Conservation (phyloP, 768 basidiomycete species). For the Inosperma sp. region DNA sequence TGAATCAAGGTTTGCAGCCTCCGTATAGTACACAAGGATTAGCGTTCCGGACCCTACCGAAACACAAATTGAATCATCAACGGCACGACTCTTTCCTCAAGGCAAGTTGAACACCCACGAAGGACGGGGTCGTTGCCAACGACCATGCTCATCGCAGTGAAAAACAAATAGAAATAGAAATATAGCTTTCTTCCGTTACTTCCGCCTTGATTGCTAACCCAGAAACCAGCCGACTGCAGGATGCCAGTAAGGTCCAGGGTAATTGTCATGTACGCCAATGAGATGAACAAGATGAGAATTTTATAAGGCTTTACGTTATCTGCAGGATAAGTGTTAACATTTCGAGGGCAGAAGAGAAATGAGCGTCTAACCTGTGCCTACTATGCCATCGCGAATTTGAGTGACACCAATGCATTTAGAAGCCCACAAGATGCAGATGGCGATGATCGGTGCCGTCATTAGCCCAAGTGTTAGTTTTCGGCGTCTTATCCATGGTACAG, state of each 20-base stretch:
- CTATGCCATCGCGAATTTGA: slow-evolving; percentile 72
- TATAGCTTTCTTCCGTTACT: slow-evolving; percentile 67
- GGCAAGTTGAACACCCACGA: slow-evolving; percentile 15
- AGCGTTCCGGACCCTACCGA: slow-evolving; percentile 69
- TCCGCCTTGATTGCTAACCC: slow-evolving; percentile 80
- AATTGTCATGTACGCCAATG: slow-evolving; percentile 88
- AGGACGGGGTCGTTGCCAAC: slow-evolving; percentile 96
- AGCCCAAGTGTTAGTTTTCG: slow-evolving; percentile 42
- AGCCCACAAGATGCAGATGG: slow-evolving; percentile 55
- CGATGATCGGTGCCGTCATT: slow-evolving; percentile 49
- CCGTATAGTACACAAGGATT: slow-evolving; percentile 85
- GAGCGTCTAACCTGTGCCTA: slow-evolving; percentile 34
- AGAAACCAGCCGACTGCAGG: slow-evolving; percentile 81
- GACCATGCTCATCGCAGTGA: slow-evolving; percentile 68
- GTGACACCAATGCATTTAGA: slow-evolving; percentile 46
- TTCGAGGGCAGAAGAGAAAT: background rate
- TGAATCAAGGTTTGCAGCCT: slow-evolving; percentile 53
- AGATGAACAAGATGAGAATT: slow-evolving; percentile 89
- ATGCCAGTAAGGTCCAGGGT: slow-evolving; percentile 88
- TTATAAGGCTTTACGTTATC: slow-evolving; percentile 86
- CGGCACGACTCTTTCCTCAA: background rate
- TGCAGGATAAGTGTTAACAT: slow-evolving; percentile 7
- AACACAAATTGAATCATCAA: background rate
- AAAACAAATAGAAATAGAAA: slow-evolving; percentile 78
- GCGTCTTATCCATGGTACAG: slow-evolving; percentile 27